Evolutionary conservation across 306 rosid species (phyloP).

Genomic region (Sicyos edulis): DNA sequence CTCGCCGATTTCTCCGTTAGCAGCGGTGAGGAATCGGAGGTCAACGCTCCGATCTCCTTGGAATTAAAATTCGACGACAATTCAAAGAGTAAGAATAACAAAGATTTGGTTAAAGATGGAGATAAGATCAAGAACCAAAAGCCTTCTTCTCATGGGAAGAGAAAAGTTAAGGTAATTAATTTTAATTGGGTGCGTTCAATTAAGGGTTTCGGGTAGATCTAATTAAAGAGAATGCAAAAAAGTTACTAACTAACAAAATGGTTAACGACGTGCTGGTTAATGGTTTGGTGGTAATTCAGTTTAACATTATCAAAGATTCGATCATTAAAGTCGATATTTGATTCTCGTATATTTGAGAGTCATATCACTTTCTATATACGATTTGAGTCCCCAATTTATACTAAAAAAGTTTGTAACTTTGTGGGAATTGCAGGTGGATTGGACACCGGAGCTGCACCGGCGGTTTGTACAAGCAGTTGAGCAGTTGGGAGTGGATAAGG

Average conservation of each 20-base stretch:
- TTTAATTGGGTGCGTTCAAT: not conserved
- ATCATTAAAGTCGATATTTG: no score
- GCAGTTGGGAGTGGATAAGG: slow-evolving; percentile 90
- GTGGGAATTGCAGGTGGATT: slow-evolving; percentile 80
- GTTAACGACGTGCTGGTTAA: no score
- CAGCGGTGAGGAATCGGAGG: no score
- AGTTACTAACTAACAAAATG: no score
- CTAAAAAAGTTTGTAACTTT: no score
- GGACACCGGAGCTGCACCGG: slow-evolving; percentile 93
- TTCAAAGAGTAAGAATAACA: not conserved
- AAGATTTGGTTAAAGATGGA: slow-evolving; percentile 9
- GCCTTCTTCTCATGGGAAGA: slow-evolving; percentile 50
- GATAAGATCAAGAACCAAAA: slow-evolving; percentile 42
- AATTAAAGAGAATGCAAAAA: no score
- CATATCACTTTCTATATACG: no score
- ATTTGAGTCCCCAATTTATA: no score
- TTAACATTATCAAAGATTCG: no score
- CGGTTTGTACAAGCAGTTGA: slow-evolving; percentile 94
- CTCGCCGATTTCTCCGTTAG: slow-evolving; percentile 51
- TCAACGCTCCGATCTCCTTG: slow-evolving; percentile 28
- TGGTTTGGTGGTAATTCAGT: no score
- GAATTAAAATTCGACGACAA: slow-evolving; percentile 25
- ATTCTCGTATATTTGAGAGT: no score
- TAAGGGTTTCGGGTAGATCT: no score
- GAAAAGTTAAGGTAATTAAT: slow-evolving; percentile 64